phyloP scores from a whole-genome alignment of 2,329 filamentous ascomycete genomes.

The Pyrenochaeta sp. region DNA sequence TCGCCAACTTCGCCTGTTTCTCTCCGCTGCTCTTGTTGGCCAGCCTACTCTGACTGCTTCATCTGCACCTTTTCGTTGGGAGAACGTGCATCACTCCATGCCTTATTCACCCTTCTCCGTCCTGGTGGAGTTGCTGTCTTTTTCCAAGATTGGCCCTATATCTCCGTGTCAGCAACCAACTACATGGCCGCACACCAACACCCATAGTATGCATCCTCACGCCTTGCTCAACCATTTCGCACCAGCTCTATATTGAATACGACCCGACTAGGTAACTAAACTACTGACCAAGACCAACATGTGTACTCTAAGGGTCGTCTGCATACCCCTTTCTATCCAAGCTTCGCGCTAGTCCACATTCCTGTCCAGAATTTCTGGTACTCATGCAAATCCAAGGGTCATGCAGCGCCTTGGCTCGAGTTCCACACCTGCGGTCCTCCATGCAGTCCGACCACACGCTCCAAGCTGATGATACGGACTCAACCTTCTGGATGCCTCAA shows the following conservation, averaged over 20 bases:
- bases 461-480: background rate
- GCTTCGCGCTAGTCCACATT: background rate
- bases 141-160: constrained; percentile 13
- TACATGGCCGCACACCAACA: constrained; percentile 1
- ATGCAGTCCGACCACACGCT: constrained; percentile 1
- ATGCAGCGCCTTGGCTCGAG: background rate
- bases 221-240: too few relatives aligned
- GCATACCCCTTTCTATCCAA: background rate
- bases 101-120: background rate
- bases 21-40: background rate
- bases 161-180: constrained; percentile 12
- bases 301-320: background rate
- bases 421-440: constrained; percentile 5
- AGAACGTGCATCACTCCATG: constrained; percentile 7
- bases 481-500: background rate
- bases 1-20: background rate
- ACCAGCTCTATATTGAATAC: too few relatives aligned
- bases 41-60: background rate
- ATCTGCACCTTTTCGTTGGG: background rate
- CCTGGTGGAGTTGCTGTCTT: background rate
- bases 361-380: background rate
- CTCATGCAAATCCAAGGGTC: background rate
- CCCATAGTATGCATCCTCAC: background rate
- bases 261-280: too few relatives aligned
- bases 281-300: background rate